Percentiles rank a stretch among this genome's conserved stretches.
Conservation (phyloP, 2,329 filamentous ascomycete genomes). For the Parastagonospora nodorum region DNA sequence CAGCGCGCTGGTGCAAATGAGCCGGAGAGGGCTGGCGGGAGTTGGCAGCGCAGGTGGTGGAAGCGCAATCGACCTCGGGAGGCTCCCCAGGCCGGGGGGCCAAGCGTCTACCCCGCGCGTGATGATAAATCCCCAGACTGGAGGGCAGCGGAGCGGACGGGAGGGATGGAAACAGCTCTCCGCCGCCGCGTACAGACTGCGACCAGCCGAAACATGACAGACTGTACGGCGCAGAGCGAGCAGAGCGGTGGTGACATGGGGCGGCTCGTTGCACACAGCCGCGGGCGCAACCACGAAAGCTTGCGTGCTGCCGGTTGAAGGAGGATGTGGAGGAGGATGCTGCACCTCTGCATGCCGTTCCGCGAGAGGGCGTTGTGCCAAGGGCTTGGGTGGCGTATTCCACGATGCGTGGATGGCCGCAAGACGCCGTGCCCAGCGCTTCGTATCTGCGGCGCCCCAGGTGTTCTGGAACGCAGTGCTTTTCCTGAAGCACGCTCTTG, state of each 20-base stretch:
- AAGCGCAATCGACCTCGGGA: not conserved
- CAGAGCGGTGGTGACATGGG: too few species aligned
- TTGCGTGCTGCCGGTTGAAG: constrained; percentile 25
- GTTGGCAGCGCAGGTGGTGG: not conserved
- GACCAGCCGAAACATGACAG: not conserved
- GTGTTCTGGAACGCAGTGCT: constrained; percentile 41
- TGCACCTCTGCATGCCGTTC: constrained; percentile 25
- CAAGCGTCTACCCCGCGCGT: not conserved
- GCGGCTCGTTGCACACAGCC: not conserved
- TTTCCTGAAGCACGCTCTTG: constrained; percentile 41
- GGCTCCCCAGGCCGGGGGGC: not conserved
- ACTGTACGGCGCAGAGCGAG: too few species aligned
- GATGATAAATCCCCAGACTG: constrained; percentile 1
- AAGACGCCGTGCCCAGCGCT: constrained; percentile 30
- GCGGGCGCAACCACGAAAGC: constrained; percentile 18
- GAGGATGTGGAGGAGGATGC: constrained; percentile 17
- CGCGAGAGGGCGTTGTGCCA: constrained; percentile 34
- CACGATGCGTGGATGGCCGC: constrained; percentile 26
- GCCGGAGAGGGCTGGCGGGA: constrained; percentile 15
- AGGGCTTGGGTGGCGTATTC: constrained; percentile 46
- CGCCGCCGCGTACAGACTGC: constrained; percentile 4
- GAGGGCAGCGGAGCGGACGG: constrained; percentile 3
- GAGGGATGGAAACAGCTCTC: not conserved
- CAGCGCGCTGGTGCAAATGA: constrained; percentile 17
- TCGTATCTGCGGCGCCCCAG: constrained; percentile 29